Conservation (phyloP, 148 eudicot species). For the Heliamphora exappendiculata region DNA sequence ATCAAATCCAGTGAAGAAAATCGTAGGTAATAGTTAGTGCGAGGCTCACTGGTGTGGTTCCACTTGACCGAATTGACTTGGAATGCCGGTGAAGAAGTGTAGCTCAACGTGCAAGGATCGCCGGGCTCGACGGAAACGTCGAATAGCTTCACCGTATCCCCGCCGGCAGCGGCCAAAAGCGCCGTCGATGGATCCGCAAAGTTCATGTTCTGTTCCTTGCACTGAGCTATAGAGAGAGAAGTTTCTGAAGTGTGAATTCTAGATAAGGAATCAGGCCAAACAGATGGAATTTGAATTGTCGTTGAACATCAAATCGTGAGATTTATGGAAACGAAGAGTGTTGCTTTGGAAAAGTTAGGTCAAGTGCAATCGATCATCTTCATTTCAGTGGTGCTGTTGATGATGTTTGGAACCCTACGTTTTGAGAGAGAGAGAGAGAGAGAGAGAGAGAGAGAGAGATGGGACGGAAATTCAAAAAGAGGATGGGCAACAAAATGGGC, state of each 20-base stretch:
- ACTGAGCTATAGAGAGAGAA: background rate
- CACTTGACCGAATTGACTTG: constrained; percentile 77
- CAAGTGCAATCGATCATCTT: too few species aligned
- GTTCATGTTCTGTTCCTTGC: constrained; percentile 18
- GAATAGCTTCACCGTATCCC: constrained; percentile 89
- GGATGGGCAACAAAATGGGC: background rate
- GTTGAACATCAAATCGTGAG: background rate
- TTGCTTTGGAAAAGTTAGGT: too few species aligned
- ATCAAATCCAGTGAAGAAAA: background rate
- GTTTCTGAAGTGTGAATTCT: background rate
- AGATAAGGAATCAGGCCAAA: background rate
- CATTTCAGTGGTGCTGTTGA: background rate
- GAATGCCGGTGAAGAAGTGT: constrained; percentile 62
- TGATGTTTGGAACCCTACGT: constrained; percentile 2
- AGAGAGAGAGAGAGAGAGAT: too few species aligned
- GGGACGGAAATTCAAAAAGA: constrained; percentile 3
- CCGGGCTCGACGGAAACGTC: constrained; percentile 66
- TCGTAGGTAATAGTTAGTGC: background rate
- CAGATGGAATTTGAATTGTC: background rate
- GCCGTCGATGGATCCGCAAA: constrained; percentile 42
- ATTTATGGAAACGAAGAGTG: background rate
- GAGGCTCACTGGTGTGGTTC: constrained; percentile 79
- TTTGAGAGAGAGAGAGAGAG: background rate
- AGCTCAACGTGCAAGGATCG: constrained; percentile 69
- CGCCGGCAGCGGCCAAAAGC: constrained; percentile 69